Conservation (phyloP, 2,329 filamentous ascomycete species). For the Diaporthe longicolla region DNA sequence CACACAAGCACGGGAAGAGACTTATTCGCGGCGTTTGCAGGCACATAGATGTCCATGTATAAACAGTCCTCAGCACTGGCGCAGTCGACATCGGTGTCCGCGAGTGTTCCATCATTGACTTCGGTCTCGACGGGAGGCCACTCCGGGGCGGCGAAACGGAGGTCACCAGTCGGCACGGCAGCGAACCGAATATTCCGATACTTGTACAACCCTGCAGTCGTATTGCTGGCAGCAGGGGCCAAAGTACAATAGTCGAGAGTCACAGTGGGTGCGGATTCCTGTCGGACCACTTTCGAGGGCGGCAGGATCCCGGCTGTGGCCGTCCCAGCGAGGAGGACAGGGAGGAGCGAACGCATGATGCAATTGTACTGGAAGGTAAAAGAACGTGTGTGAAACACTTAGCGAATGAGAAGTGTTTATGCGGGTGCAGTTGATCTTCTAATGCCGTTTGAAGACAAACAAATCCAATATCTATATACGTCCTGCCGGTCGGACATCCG, state of each 20-base stretch:
- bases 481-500: background rate
- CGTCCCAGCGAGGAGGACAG: slow-evolving; percentile 18
- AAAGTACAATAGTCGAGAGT: slow-evolving; percentile 50
- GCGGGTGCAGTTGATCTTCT: background rate
- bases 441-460: background rate
- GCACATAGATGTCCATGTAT: slow-evolving; percentile 64
- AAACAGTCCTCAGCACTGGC: slow-evolving; percentile 60
- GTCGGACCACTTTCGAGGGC: slow-evolving; percentile 26
- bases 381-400: slow-evolving; percentile 9
- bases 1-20: slow-evolving; percentile 61
- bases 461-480: background rate
- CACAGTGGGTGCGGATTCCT: slow-evolving; percentile 44
- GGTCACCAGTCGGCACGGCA: slow-evolving; percentile 51
- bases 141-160: slow-evolving; percentile 52
- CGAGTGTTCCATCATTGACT: slow-evolving; percentile 52
- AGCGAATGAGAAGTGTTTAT: background rate
- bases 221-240: slow-evolving; percentile 44
- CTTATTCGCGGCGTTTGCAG: slow-evolving; percentile 56
- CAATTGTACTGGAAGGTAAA: background rate
- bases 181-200: slow-evolving; percentile 55
- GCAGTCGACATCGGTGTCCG: slow-evolving; percentile 52
- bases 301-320: slow-evolving; percentile 15
- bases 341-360: slow-evolving; percentile 22
- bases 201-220: slow-evolving; percentile 51
- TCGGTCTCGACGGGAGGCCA: slow-evolving; percentile 52